Evolutionary conservation across 2,329 filamentous ascomycete genomes (phyloP), one percentile per base, ranked within the genome.

Genomic region (Sporothrix phasma): DNA sequence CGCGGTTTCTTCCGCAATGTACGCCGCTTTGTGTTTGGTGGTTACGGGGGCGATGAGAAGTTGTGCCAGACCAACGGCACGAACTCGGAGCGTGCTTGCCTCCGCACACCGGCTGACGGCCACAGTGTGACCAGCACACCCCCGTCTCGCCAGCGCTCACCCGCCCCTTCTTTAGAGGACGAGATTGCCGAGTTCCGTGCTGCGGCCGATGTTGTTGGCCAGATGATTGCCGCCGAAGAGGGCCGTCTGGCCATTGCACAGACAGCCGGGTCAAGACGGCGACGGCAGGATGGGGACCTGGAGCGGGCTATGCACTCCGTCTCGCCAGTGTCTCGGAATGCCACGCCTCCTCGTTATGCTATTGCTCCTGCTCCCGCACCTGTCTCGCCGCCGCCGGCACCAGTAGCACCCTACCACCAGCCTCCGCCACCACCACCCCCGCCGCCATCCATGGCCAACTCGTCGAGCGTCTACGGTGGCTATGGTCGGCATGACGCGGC

Each of bases 121-220:
- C 60, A 65, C 34, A 62, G 63, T 47, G 65, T 63, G 70, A 49
- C 59, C 19, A 61, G 29, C 45, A 39, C 19, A 2, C 29, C 43
- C 1, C 29, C 43, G 19, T 39, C 59, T 71, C 60, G 37, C 29
- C 34, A 54, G 34, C 41, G 53, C 39, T 49, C 60, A n/a, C 70
- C 70, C 37, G 72, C 61, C 58, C 60, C 69, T 11, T 76, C 76
- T 3, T 78, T 81, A 76, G 77, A 79, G 67, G 75, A 80, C 68
- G 79, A 81, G 69, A 76, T 82, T 67, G 76, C 78, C 3, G 73
- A 76, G 58, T 79, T 82, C 70, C 75, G 79, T 2, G 74, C 75
- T 60, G 79, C 76, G 2, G 79, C 78, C 6, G 73, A 74, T 5
- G 72, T 80, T 51, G 77, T 82, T 0, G 76, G 76, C 46, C 76